These are phyloP conservation scores for Pelargonium hybrid DNA, from an alignment of 441 rosid species.

Conservation along the genomic window DNA sequence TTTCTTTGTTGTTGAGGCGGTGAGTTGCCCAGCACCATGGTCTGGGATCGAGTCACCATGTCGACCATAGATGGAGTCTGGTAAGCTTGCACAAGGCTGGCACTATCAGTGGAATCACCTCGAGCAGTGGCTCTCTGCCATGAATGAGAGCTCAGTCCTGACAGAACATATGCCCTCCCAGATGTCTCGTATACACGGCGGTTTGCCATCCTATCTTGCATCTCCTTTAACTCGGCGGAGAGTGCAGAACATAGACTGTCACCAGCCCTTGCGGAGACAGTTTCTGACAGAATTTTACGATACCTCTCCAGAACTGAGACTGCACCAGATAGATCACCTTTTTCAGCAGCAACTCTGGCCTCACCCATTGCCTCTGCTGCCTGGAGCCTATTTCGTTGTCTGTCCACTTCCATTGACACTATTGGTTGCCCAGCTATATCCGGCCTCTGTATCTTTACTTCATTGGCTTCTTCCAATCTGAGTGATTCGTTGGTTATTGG, in stretches of 20 bases:
- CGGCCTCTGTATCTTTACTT: conserved; percentile 50
- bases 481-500: conserved; percentile 57
- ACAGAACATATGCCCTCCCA: conserved; percentile 90
- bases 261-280: conserved; percentile 52
- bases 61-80: conserved; percentile 92
- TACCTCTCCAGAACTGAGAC: conserved; percentile 56
- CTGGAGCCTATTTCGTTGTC: conserved; percentile 79
- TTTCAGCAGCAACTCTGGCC: conserved; percentile 76
- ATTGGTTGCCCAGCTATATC: conserved; percentile 34
- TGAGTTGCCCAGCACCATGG: conserved; percentile 51
- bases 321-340: conserved; percentile 62
- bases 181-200: conserved; percentile 83
- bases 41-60: conserved; percentile 84
- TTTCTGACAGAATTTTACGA: conserved; percentile 43
- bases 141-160: conserved; percentile 98
- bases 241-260: conserved; percentile 68
- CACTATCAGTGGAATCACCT: conserved; percentile 83
- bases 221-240: conserved; percentile 87
- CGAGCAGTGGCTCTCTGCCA: conserved; percentile 99
- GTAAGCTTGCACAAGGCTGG: conserved; percentile 71
- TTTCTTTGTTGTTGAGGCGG: conserved; percentile 47
- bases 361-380: conserved; percentile 79
- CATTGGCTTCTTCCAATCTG: conserved; percentile 40
- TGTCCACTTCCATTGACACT: conserved; percentile 74
- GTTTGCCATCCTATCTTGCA: conserved; percentile 96